Base-by-base conservation (phyloP, 78 protist genomes). In the Emiliania huxleyi region DNA sequence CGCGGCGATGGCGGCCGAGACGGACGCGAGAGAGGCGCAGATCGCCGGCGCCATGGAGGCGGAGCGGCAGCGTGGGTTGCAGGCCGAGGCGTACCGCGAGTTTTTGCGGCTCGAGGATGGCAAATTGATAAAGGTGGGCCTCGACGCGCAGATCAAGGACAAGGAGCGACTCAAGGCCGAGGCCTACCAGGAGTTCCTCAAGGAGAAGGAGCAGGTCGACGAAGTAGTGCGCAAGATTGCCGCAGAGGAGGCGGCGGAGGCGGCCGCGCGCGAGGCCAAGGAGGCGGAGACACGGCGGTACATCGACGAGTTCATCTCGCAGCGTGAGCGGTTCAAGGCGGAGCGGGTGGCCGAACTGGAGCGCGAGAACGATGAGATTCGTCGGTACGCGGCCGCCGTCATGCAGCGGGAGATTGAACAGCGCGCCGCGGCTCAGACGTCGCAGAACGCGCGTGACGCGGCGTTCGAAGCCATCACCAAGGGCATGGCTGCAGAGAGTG, bases 201-300 rank as follows among this genome's bases (percentile, higher is more conserved):
- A 42, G 69, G 94, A 91, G 90, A 91, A 91, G 90, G 90, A 35
- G 85, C 35, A 62, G 90, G 94, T 91, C 22, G 94, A 91, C 55
- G 46, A 91, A 56, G 83, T 77, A 15, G 85, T 77, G 29, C 18
- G 25, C 29, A 46, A 42, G 85, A 91, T 91, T 46, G 18, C 43
- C 38, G 94, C 40, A 85, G 94, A 91, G 62, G 94, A 91, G n/a
- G 15, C 26, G 69, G 43, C 23, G 56, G 94, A 83, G 69, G 75
- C 75, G 75, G 29, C 38, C 35, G 87, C 85, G n/a, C 85, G 87
- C 46, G 35, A 71, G 75, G 87, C 37, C 44, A 83, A 75, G 48
- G 88, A 91, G 92, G 35, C 25, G 18, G 84, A 40, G 83, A 71
- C 85, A 25, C 23, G 18, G 69, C 37, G n/a, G 25, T 87, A 93